A percentile compares a stretch with the other conserved stretches of the same genome.
These are phyloP conservation scores for Plasmodium yoelii DNA, from an alignment of 169 alveolate genomes.

Conservation along the genomic window DNA sequence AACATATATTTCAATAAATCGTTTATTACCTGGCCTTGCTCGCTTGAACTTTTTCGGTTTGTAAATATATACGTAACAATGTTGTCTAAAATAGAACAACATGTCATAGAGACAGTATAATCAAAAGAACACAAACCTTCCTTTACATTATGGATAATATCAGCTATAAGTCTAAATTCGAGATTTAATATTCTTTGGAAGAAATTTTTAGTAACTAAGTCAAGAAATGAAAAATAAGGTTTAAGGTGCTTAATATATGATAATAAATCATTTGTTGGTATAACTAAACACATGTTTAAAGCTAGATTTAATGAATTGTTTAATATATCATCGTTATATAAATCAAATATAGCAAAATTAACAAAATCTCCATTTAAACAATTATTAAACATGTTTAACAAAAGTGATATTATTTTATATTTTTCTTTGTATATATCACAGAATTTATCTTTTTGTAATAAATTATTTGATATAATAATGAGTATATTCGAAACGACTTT, in stretches of 20 bases:
- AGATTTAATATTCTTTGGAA: conserved; percentile 84
- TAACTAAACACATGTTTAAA: conserved; percentile 90
- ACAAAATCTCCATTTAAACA: conserved; percentile 93
- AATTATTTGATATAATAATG: conserved; percentile 82
- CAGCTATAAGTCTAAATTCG: conserved; percentile 78
- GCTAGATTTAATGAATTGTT: conserved; percentile 91
- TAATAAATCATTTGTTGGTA: conserved; percentile 90
- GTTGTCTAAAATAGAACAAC: conserved; percentile 84
- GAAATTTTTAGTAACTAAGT: conserved; percentile 89
- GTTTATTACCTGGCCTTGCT: conserved; percentile 62
- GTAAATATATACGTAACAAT: conserved; percentile 83
- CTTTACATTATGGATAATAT: conserved; percentile 79
- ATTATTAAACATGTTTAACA: conserved; percentile 90
- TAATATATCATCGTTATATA: conserved; percentile 92
- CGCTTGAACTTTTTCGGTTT: conserved; percentile 70
- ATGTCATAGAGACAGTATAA: conserved; percentile 79
- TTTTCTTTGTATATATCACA: conserved; percentile 90
- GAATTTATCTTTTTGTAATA: conserved; percentile 85
- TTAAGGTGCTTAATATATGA: conserved; percentile 88
- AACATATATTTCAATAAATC: too few species aligned
- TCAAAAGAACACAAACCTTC: conserved; percentile 87
- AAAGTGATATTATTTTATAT: conserved; percentile 93
- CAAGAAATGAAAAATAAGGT: conserved; percentile 91
- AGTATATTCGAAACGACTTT: conserved; percentile 90
- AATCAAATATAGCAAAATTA: conserved; percentile 94